Percentiles rank a stretch among this genome's conserved stretches.
phyloP scores from a whole-genome alignment of 768 basidiomycete genomes.

The Lenzites betulinus region DNA sequence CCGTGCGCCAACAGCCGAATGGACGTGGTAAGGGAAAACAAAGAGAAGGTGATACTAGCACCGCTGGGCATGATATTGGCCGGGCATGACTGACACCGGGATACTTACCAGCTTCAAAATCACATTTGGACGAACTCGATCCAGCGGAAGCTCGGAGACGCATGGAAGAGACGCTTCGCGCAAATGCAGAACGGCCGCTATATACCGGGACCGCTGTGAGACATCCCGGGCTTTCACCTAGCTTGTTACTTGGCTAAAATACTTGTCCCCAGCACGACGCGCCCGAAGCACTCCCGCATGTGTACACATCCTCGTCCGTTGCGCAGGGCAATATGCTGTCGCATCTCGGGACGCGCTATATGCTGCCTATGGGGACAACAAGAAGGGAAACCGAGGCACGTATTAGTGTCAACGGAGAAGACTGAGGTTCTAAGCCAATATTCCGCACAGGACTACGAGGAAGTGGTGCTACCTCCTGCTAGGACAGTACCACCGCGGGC shows the following conservation, averaged over 20 bases:
- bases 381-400: slow-evolving; percentile 67
- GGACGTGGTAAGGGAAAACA: slow-evolving; percentile 14
- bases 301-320: slow-evolving; percentile 73
- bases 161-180: slow-evolving; percentile 59
- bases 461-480: slow-evolving; percentile 87
- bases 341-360: slow-evolving; percentile 72
- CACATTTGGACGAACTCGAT: slow-evolving; percentile 35
- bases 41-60: slow-evolving; percentile 4
- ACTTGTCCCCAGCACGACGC: slow-evolving; percentile 44
- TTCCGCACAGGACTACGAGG: slow-evolving; percentile 71
- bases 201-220: slow-evolving; percentile 59
- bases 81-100: not conserved
- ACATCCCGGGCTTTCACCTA: not conserved
- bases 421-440: not conserved
- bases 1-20: not conserved
- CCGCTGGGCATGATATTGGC: no score
- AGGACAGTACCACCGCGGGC: slow-evolving; percentile 70
- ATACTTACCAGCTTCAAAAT: not conserved
- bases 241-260: not conserved
- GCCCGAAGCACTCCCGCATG: slow-evolving; percentile 77
- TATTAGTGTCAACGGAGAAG: not conserved
- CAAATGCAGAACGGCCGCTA: slow-evolving; percentile 66
- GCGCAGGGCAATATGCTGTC: slow-evolving; percentile 67
- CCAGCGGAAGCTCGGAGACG: slow-evolving; percentile 56
- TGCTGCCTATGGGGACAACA: slow-evolving; percentile 81